phyloP scores from a whole-genome alignment of 495 filamentous ascomycete species.

The Annulohypoxylon moriforme region DNA sequence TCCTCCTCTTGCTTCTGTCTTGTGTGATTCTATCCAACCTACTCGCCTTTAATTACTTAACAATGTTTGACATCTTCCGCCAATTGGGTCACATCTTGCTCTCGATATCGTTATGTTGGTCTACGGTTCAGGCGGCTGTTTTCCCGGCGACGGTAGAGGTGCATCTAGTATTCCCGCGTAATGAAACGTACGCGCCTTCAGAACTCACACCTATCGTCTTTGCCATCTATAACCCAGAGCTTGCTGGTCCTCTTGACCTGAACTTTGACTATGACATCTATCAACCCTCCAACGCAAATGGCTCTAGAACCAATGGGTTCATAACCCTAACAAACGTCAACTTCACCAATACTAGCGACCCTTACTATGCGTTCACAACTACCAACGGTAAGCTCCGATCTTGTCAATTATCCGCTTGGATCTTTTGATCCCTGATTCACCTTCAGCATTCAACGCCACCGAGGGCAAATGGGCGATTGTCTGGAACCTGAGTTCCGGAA shows the following conservation, averaged over 20 bases:
- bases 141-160: slow-evolving; percentile 47
- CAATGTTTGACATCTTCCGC: neutral
- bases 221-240: slow-evolving; percentile 50
- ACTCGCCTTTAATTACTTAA: neutral
- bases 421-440: too few relatives aligned
- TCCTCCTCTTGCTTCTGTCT: neutral
- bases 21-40: neutral
- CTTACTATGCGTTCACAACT: slow-evolving; percentile 37
- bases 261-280: slow-evolving; percentile 13
- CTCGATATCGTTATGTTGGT: neutral
- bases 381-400: neutral
- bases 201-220: slow-evolving; percentile 52
- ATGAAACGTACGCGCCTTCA: slow-evolving; percentile 55
- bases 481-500: slow-evolving; percentile 38
- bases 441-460: neutral
- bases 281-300: neutral
- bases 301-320: neutral
- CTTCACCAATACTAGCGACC: slow-evolving; percentile 38
- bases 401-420: too few relatives aligned
- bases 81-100: neutral
- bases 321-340: slow-evolving; percentile 21
- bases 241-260: slow-evolving; percentile 35
- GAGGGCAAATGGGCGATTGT: slow-evolving; percentile 29
- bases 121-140: neutral
- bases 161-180: slow-evolving; percentile 56